phyloP scores from a whole-genome alignment of 306 rosid genomes.

The Psophocarpus tetragonolobus region DNA sequence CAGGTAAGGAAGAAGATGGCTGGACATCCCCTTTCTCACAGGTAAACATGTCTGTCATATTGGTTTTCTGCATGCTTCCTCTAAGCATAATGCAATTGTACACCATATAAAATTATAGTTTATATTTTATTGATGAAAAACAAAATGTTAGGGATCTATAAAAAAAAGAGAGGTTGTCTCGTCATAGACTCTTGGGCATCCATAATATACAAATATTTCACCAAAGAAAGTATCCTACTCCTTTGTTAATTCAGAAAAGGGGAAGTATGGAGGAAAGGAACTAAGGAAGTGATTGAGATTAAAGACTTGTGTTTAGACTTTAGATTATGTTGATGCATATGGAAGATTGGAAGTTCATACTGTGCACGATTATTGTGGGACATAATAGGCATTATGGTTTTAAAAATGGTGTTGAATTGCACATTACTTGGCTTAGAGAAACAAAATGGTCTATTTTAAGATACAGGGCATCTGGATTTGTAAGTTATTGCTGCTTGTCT shows the following conservation, averaged over 20 bases:
- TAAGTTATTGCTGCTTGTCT: not conserved
- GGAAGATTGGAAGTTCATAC: conserved; percentile 22
- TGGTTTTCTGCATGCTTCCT: not conserved
- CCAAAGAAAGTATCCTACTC: not conserved
- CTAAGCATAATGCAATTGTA: not conserved
- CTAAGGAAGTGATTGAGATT: not conserved
- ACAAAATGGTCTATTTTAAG: conserved; percentile 1
- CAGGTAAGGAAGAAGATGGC: conserved; percentile 87
- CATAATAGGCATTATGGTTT: conserved; percentile 12
- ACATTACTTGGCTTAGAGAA: conserved; percentile 3
- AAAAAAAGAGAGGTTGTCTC: not conserved
- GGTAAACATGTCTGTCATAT: conserved; percentile 44
- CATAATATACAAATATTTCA: conserved; percentile 6
- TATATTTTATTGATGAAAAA: not conserved
- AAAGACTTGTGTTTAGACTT: conserved; percentile 1
- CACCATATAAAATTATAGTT: not conserved
- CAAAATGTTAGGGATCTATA: not conserved
- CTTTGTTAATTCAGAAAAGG: not conserved
- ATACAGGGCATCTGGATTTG: not conserved
- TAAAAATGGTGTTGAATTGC: not conserved
- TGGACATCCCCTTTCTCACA: conserved; percentile 62
- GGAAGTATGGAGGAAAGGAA: not conserved
- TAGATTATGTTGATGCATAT: not conserved
- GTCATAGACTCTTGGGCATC: not conserved
- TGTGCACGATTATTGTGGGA: not conserved